phyloP scores from a whole-genome alignment of 495 filamentous ascomycete genomes.

The Penicillium longicatenatum region DNA sequence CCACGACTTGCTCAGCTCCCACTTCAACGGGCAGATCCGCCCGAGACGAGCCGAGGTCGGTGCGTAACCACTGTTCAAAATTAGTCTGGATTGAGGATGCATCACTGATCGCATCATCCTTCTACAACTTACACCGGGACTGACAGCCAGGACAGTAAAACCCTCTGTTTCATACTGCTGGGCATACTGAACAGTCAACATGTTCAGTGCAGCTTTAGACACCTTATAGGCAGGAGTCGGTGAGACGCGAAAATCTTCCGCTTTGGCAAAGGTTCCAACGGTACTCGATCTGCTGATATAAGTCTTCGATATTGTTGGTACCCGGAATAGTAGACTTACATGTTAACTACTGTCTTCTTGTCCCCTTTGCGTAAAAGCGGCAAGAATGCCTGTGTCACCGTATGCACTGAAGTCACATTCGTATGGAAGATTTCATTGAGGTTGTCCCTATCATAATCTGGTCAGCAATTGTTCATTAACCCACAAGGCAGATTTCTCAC shows the following conservation, averaged over 20 bases:
- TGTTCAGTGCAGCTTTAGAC: conserved; percentile 53
- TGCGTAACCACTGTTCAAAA: conserved; percentile 47
- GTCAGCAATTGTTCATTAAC: background rate
- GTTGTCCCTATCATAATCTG: conserved; percentile 26
- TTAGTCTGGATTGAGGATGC: conserved; percentile 26
- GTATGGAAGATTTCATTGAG: conserved; percentile 42
- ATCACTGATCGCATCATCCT: conserved; percentile 22
- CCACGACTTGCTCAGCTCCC: conserved; percentile 45
- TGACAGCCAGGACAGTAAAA: conserved; percentile 47
- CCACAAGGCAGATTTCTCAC: conserved; percentile 18
- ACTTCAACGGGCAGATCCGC: conserved; percentile 48
- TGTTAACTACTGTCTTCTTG: conserved; percentile 49
- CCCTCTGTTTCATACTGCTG: conserved; percentile 39
- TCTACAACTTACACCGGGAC: conserved; percentile 48
- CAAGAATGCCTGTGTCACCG: conserved; percentile 45
- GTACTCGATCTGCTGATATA: conserved; percentile 30
- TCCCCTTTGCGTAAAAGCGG: conserved; percentile 47
- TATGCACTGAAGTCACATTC: conserved; percentile 48
- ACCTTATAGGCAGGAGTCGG: conserved; percentile 52
- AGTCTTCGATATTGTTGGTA: background rate
- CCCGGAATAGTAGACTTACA: conserved; percentile 30
- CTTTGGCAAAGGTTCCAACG: conserved; percentile 43
- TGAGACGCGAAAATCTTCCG: conserved; percentile 16
- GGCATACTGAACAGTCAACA: conserved; percentile 52
- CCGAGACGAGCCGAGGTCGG: conserved; percentile 43